phyloP scores from a whole-genome alignment of 1,139 yeast genomes.

The Pichia inconspicua region DNA sequence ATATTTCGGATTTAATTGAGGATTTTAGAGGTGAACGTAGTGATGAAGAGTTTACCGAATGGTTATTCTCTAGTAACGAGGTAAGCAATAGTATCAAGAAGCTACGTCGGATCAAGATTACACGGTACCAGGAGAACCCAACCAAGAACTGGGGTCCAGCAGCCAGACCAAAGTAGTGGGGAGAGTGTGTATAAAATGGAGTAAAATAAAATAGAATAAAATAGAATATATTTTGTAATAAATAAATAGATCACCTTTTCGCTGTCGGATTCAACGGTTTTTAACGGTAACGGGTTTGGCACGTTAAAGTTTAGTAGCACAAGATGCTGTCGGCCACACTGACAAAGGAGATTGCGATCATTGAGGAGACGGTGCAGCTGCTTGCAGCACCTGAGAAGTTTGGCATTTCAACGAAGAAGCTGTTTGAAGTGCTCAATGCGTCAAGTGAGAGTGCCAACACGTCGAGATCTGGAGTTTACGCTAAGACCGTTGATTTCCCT shows the following conservation, averaged over 20 bases:
- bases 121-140: slow-evolving; percentile 87
- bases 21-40: slow-evolving; percentile 3
- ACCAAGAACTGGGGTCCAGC: slow-evolving; percentile 86
- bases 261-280: neutral
- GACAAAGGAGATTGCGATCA: slow-evolving; percentile 16
- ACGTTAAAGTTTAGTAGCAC: no score
- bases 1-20: slow-evolving; percentile 24
- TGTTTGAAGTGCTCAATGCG: slow-evolving; percentile 16
- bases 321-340: slow-evolving; percentile 2
- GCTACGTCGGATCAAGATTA: slow-evolving; percentile 68
- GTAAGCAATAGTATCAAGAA: slow-evolving; percentile 48
- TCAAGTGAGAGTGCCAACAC: slow-evolving; percentile 3
- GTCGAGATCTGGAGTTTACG: slow-evolving; percentile 4
- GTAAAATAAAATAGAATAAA: no score
- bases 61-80: slow-evolving; percentile 49
- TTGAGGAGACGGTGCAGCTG: slow-evolving; percentile 21
- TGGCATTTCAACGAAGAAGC: slow-evolving; percentile 13
- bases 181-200: no score
- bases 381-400: slow-evolving; percentile 18
- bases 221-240: neutral
- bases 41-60: slow-evolving; percentile 24
- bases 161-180: slow-evolving; percentile 38
- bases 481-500: slow-evolving; percentile 16
- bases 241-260: neutral
- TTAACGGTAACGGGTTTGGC: neutral